These are phyloP conservation scores for Citropsis articulata DNA, from an alignment of 345 rosid species.

Conservation along the genomic window DNA sequence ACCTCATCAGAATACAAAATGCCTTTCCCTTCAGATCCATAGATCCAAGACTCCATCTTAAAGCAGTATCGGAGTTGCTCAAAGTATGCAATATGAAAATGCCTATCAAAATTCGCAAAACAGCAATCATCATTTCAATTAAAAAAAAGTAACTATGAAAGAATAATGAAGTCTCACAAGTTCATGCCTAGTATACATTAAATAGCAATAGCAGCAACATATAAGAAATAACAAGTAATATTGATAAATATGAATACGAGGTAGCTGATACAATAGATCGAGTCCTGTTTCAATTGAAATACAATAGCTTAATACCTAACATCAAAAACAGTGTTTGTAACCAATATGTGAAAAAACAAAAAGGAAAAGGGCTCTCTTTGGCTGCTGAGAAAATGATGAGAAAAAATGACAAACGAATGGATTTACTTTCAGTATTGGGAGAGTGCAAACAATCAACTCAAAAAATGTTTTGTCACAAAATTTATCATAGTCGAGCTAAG, in stretches of 20 bases:
- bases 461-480: background rate
- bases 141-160: background rate
- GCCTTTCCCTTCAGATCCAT: constrained; percentile 37
- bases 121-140: background rate
- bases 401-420: background rate
- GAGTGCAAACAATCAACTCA: background rate
- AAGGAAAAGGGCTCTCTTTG: background rate
- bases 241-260: background rate
- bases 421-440: background rate
- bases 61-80: constrained; percentile 10
- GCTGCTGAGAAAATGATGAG: background rate
- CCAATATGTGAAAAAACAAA: background rate
- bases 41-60: constrained; percentile 58
- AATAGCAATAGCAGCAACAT: background rate
- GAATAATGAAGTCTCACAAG: background rate
- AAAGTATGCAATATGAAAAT: constrained; percentile 1
- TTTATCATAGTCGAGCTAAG: background rate
- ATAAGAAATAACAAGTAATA: background rate
- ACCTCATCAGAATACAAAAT: constrained; percentile 35
- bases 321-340: background rate
- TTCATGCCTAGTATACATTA: background rate
- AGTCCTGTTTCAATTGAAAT: background rate
- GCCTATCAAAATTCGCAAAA: background rate
- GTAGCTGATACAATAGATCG: background rate
- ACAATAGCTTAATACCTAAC: background rate